Evolutionary conservation across 2,329 filamentous ascomycete species (phyloP).

Genomic region (Aciculosporium take): DNA sequence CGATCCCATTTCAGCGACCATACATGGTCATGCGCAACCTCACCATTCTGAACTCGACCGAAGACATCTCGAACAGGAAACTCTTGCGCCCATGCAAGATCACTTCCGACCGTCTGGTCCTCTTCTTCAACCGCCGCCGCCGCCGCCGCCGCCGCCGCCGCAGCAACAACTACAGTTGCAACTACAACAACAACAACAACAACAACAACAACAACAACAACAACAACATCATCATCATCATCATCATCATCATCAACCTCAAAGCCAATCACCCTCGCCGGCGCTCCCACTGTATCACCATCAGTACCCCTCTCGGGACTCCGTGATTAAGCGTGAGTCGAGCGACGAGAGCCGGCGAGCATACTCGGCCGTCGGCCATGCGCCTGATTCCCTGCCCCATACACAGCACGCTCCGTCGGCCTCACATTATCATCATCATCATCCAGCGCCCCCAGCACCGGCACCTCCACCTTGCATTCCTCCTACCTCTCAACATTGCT

Average conservation of each 20-base stretch:
- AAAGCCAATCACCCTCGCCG: conserved; percentile 24
- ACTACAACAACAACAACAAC: conserved; percentile 10
- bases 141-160: too few species aligned
- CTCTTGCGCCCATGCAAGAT: conserved; percentile 40
- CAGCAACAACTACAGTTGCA: conserved; percentile 8
- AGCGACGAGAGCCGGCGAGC: conserved; percentile 36
- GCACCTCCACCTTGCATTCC: neutral
- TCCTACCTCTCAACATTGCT: conserved; percentile 14
- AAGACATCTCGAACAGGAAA: conserved; percentile 42
- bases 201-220: conserved; percentile 10
- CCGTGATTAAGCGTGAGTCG: conserved; percentile 42
- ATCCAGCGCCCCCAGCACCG: neutral
- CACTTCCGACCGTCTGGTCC: conserved; percentile 24
- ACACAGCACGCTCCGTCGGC: conserved; percentile 18
- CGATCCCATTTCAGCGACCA: conserved; percentile 12
- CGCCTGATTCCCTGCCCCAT: conserved; percentile 20
- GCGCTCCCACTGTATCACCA: conserved; percentile 29
- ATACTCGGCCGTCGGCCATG: conserved; percentile 34
- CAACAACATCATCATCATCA: conserved; percentile 11
- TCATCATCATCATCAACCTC: conserved; percentile 10
- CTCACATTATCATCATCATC: conserved; percentile 11
- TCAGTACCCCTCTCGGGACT: conserved; percentile 33
- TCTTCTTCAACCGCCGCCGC: neutral
- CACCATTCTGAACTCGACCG: conserved; percentile 33
- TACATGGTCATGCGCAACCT: conserved; percentile 18